Evolutionary conservation across 192 early-diverging fungal genomes (phyloP).

Genomic region (Backusella liffmaniae): DNA sequence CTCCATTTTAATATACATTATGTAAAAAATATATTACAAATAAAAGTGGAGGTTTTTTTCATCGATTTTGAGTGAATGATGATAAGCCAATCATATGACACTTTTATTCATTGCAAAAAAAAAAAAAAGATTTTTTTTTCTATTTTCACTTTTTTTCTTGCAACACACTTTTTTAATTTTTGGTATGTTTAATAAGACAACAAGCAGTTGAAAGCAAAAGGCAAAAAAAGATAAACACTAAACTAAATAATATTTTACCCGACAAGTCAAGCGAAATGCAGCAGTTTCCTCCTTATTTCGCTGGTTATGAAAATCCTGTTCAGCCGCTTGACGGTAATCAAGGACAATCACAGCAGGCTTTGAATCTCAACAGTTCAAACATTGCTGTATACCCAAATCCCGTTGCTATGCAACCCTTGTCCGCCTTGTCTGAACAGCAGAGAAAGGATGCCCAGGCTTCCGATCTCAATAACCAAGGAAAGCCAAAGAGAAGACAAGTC

Average conservation of each 20-base stretch:
- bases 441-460: conserved; percentile 19
- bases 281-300: not conserved
- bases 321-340: not conserved
- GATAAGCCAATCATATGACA: not conserved
- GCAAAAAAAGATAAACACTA: not conserved
- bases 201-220: not conserved
- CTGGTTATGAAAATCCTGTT: conserved; percentile 13
- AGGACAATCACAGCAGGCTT: conserved; percentile 2
- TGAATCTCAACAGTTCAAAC: conserved; percentile 3
- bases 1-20: not conserved
- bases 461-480: conserved; percentile 3
- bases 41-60: not conserved
- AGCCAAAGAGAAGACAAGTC: conserved; percentile 67
- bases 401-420: conserved; percentile 7
- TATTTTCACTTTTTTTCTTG: not conserved
- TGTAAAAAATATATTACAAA: not conserved
- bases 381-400: not conserved
- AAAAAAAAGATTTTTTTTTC: not conserved
- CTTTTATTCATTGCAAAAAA: not conserved
- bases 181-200: not conserved
- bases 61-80: not conserved
- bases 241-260: conserved; percentile 3
- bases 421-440: not conserved
- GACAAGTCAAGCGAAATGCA: not conserved
- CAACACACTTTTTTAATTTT: not conserved